These are phyloP conservation scores for Morella rubra DNA, from an alignment of 306 rosid genomes.

Conservation along the genomic window DNA sequence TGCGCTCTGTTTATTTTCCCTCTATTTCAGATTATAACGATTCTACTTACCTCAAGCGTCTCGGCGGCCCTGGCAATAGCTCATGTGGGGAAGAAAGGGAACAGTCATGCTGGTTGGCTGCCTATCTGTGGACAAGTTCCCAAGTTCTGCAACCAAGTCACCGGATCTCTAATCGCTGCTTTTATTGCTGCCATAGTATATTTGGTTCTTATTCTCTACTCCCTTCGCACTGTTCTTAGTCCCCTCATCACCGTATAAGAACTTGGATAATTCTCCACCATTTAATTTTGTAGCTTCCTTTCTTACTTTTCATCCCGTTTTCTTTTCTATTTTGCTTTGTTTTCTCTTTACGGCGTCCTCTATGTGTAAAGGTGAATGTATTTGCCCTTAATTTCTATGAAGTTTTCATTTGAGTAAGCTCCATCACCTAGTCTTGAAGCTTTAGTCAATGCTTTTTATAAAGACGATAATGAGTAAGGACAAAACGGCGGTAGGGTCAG, in stretches of 20 bases:
- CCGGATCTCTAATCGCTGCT: slow-evolving; percentile 37
- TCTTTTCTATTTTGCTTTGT: neutral
- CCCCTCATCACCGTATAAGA: slow-evolving; percentile 22
- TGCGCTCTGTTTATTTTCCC: neutral
- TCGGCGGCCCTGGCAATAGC: slow-evolving; percentile 56
- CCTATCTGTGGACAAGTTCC: slow-evolving; percentile 64
- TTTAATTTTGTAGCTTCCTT: neutral
- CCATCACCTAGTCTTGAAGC: no score
- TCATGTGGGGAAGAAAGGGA: slow-evolving; percentile 59
- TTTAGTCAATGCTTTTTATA: no score
- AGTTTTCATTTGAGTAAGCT: neutral
- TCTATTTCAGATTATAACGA: slow-evolving; percentile 33
- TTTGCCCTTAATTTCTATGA: neutral
- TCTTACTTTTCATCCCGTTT: no score
- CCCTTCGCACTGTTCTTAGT: slow-evolving; percentile 16
- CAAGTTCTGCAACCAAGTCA: slow-evolving; percentile 48
- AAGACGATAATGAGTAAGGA: no score
- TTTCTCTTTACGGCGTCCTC: neutral
- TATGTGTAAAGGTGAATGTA: neutral
- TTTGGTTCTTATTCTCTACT: slow-evolving; percentile 27
- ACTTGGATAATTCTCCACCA: neutral
- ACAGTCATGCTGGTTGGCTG: slow-evolving; percentile 54
- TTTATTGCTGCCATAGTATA: slow-evolving; percentile 37
- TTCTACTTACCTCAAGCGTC: slow-evolving; percentile 46
- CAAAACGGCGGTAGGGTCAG: no score